Evolutionary conservation across 2,329 filamentous ascomycete genomes (phyloP).

Genomic region (Cylindrodendrum hubeiense): DNA sequence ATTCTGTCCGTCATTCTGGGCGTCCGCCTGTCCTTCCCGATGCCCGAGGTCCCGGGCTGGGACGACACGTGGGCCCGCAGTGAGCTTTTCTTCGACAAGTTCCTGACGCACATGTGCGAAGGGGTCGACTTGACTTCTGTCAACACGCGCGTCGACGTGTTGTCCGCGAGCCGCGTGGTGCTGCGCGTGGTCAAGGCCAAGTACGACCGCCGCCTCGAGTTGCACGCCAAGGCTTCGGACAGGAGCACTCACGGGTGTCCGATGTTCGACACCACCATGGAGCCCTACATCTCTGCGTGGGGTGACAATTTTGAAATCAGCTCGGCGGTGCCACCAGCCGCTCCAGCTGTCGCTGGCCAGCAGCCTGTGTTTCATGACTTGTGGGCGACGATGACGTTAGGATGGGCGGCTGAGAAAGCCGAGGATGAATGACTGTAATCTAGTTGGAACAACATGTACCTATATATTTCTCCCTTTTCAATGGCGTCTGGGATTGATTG

Average conservation of each 20-base stretch:
- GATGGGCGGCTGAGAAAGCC: slow-evolving; percentile 51
- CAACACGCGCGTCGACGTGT: slow-evolving; percentile 53
- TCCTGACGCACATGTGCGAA: slow-evolving; percentile 53
- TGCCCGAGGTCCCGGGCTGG: slow-evolving; percentile 52
- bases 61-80: slow-evolving; percentile 54
- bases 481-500: neutral
- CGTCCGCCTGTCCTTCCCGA: slow-evolving; percentile 61
- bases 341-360: slow-evolving; percentile 23
- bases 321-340: slow-evolving; percentile 20
- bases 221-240: slow-evolving; percentile 33
- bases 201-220: slow-evolving; percentile 56
- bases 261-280: slow-evolving; percentile 64
- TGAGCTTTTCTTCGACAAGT: slow-evolving; percentile 54
- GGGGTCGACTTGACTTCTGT: slow-evolving; percentile 38
- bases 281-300: slow-evolving; percentile 61
- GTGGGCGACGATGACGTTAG: slow-evolving; percentile 63
- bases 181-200: slow-evolving; percentile 60
- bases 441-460: neutral
- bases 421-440: slow-evolving; percentile 9
- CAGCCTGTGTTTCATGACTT: slow-evolving; percentile 56
- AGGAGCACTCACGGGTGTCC: slow-evolving; percentile 55
- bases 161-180: slow-evolving; percentile 60
- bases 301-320: slow-evolving; percentile 50
- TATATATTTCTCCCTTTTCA: neutral
- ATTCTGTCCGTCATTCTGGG: slow-evolving; percentile 57